A percentile compares a stretch with the other conserved stretches of the same genome.
phyloP scores from a whole-genome alignment of 805 yeast genomes.

The Ogataea ganodermae region DNA sequence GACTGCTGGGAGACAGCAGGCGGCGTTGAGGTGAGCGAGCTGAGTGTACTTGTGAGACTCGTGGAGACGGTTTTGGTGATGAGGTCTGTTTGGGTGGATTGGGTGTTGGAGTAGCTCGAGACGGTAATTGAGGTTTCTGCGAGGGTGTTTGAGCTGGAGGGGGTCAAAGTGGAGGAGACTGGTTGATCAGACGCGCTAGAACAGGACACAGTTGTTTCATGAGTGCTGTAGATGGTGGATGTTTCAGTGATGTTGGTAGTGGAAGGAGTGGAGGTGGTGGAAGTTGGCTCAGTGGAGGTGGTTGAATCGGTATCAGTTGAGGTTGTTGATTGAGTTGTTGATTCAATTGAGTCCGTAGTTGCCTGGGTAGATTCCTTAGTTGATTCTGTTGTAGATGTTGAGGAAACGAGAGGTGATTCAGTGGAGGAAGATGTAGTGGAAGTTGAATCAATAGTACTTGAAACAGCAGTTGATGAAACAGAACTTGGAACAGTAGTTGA shows the following conservation, averaged over 20 bases:
- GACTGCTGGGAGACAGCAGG: neutral
- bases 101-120: neutral
- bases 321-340: neutral
- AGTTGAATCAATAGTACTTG: neutral
- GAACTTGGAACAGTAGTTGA: neutral
- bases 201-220: neutral
- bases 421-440: neutral
- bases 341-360: neutral
- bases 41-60: neutral
- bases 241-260: too few species aligned
- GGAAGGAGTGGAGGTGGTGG: too few species aligned
- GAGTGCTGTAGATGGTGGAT: neutral
- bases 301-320: neutral
- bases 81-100: neutral
- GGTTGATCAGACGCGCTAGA: too few species aligned
- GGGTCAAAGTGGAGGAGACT: neutral
- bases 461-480: too few species aligned
- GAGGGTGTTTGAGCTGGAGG: neutral
- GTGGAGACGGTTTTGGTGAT: slow-evolving; percentile 1
- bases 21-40: neutral
- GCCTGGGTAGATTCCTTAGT: neutral
- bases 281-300: too few species aligned
- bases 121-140: slow-evolving; percentile 4
- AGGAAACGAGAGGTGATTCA: neutral
- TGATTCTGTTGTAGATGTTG: neutral